Percentiles rank a stretch among this genome's conserved stretches.
These are phyloP conservation scores for Xylaria acuta DNA, from an alignment of 495 filamentous ascomycete species.

Conservation along the genomic window DNA sequence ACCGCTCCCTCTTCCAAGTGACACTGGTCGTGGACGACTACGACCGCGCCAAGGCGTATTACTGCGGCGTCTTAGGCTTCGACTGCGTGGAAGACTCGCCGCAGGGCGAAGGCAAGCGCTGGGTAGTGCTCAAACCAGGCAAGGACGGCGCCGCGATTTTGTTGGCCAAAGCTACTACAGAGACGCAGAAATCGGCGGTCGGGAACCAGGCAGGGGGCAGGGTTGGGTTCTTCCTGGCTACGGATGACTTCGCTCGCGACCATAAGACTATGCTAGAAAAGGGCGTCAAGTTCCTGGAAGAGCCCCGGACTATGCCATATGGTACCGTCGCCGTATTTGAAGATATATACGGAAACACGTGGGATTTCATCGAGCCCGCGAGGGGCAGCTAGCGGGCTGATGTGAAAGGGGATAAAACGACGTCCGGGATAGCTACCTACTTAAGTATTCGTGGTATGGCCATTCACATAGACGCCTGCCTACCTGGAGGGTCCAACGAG, in stretches of 20 bases:
- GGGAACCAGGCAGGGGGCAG: conserved; percentile 21
- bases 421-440: neutral
- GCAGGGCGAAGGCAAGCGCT: conserved; percentile 21
- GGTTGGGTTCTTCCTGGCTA: conserved; percentile 22
- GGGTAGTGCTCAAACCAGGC: conserved; percentile 20
- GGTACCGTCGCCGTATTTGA: conserved; percentile 18
- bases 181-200: neutral
- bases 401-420: neutral
- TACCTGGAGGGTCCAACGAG: neutral
- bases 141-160: conserved; percentile 10
- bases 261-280: conserved; percentile 7
- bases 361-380: conserved; percentile 21
- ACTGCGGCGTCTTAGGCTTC: conserved; percentile 19
- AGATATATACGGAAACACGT: conserved; percentile 22
- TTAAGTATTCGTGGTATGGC: too few species aligned
- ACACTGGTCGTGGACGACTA: conserved; percentile 22
- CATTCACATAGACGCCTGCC: too few species aligned
- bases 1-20: conserved; percentile 26
- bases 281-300: conserved; percentile 20
- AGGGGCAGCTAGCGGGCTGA: neutral
- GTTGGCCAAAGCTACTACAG: conserved; percentile 20
- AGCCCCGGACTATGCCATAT: conserved; percentile 19
- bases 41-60: conserved; percentile 24
- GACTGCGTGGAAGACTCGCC: conserved; percentile 16
- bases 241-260: conserved; percentile 22